These are phyloP conservation scores for Tolypocladium inflatum DNA, from an alignment of 2,329 filamentous ascomycete genomes.

Conservation along the genomic window DNA sequence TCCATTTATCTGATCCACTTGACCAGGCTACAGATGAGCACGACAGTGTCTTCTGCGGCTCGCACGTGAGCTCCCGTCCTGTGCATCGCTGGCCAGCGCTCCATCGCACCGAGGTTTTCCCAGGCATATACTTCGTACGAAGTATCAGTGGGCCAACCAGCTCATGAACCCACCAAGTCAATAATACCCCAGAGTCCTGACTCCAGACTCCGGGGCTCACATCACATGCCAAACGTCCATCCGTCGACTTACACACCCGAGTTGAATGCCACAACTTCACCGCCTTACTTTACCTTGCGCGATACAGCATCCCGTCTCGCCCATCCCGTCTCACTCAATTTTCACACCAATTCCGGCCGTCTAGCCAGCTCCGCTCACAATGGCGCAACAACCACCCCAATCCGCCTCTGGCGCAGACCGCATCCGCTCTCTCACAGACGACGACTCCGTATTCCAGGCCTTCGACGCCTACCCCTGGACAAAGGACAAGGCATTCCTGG, in stretches of 20 bases:
- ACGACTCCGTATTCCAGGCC: constrained; percentile 43
- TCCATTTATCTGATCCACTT: background rate
- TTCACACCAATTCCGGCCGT: background rate
- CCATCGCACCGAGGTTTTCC: background rate
- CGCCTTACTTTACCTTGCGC: background rate
- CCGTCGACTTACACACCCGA: background rate
- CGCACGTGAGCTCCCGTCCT: background rate
- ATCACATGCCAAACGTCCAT: background rate
- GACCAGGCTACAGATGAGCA: background rate
- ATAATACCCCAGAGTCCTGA: background rate
- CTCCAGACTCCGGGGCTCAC: background rate
- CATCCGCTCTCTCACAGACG: constrained; percentile 28
- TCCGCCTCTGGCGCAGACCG: constrained; percentile 16
- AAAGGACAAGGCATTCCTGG: constrained; percentile 59
- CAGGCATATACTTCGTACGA: too few relatives aligned
- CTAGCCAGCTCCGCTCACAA: background rate
- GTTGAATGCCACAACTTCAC: background rate
- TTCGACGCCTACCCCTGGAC: constrained; percentile 61
- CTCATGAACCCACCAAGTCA: background rate
- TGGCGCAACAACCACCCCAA: background rate
- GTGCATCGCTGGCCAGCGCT: background rate
- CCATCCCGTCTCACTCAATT: background rate
- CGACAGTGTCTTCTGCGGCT: background rate
- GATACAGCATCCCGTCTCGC: background rate
- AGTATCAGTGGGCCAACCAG: too few relatives aligned